phyloP scores from a whole-genome alignment of 192 early-diverging fungal species.

The Pilobolus umbonatus region DNA sequence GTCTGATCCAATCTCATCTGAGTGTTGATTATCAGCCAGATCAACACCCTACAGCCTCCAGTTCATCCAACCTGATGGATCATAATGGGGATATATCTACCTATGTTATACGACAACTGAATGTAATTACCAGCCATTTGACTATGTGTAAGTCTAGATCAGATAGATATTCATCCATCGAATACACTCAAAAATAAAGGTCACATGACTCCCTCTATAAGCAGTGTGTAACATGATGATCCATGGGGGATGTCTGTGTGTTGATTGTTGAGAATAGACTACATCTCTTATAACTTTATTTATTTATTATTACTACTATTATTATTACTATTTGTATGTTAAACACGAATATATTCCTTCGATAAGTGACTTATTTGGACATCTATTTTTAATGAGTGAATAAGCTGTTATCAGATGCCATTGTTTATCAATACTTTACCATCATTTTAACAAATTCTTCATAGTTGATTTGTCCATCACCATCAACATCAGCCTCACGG shows the following conservation, averaged over 20 bases:
- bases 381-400: background rate
- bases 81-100: background rate
- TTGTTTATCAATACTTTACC: slow-evolving; percentile 27
- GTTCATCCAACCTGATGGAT: slow-evolving; percentile 57
- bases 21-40: slow-evolving; percentile 66
- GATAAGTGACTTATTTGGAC: slow-evolving; percentile 5
- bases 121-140: background rate
- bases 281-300: background rate
- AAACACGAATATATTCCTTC: too few relatives aligned
- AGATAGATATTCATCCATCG: too few relatives aligned
- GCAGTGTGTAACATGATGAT: too few relatives aligned
- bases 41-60: slow-evolving; percentile 52
- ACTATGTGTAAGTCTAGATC: background rate
- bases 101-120: background rate
- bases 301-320: too few relatives aligned
- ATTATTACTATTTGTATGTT: background rate
- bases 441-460: slow-evolving; percentile 90
- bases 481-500: slow-evolving; percentile 76
- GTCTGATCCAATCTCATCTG: slow-evolving; percentile 83
- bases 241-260: too few relatives aligned
- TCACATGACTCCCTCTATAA: too few relatives aligned
- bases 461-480: slow-evolving; percentile 88
- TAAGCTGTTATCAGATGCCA: background rate
- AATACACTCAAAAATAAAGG: too few relatives aligned
- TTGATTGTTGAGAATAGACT: too few relatives aligned